Conservation (phyloP, 1,139 yeast species). For the Kodamaea sp. region DNA sequence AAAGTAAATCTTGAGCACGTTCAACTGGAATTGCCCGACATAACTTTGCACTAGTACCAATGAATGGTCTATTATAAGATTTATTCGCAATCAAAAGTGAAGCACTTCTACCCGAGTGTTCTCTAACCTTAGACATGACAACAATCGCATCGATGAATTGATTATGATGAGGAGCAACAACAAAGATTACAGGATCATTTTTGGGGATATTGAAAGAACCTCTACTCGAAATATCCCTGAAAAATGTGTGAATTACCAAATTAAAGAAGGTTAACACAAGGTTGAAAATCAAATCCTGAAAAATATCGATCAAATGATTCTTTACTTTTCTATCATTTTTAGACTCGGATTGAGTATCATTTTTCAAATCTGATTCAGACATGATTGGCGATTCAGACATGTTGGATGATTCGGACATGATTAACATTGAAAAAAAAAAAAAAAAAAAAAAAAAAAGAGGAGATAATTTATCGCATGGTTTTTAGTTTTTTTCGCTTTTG, state of each 20-base stretch:
- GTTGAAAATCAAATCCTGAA: constrained; percentile 4
- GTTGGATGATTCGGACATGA: neutral
- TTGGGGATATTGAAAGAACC: constrained; percentile 42
- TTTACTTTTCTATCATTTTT: neutral
- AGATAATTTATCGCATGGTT: neutral
- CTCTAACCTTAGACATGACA: constrained; percentile 38
- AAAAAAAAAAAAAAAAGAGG: neutral
- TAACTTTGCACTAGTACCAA: constrained; percentile 55
- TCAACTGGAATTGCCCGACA: constrained; percentile 71
- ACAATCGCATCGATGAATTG: constrained; percentile 44
- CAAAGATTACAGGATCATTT: constrained; percentile 40
- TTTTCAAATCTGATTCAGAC: no score
- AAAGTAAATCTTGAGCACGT: constrained; percentile 64
- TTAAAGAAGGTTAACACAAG: constrained; percentile 35
- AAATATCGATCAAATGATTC: constrained; percentile 2
- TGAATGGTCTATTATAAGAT: constrained; percentile 16
- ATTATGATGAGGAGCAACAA: constrained; percentile 47
- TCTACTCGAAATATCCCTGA: constrained; percentile 39
- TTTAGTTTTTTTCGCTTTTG: neutral
- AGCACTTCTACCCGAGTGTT: constrained; percentile 32
- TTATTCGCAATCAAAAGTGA: constrained; percentile 23
- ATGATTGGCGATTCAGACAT: neutral
- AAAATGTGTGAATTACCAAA: constrained; percentile 39
- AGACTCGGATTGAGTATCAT: no score
- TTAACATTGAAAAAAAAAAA: neutral